A percentile compares a stretch with the other conserved stretches of the same genome.
phyloP scores from a whole-genome alignment of 2,329 filamentous ascomycete genomes.

The Rutstroemia sp. region DNA sequence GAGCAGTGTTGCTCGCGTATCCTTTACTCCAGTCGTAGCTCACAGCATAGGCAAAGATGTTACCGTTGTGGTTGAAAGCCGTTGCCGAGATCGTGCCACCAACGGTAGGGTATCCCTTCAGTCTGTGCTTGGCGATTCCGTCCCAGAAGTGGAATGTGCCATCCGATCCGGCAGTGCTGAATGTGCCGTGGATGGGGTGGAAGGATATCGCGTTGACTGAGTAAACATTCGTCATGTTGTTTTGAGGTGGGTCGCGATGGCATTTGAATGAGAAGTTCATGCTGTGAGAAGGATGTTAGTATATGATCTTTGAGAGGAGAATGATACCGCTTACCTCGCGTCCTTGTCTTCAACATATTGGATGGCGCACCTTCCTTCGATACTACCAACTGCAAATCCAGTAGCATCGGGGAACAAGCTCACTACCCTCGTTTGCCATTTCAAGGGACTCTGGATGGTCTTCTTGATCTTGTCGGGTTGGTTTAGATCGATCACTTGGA shows the following conservation, averaged over 20 bases:
- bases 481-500: slow-evolving; percentile 88
- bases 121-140: slow-evolving; percentile 79
- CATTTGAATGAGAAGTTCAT: slow-evolving; percentile 99
- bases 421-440: slow-evolving; percentile 95
- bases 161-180: slow-evolving; percentile 90
- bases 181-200: slow-evolving; percentile 95
- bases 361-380: slow-evolving; percentile 94
- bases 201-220: slow-evolving; percentile 96
- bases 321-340: slow-evolving; percentile 44
- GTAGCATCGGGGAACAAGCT: slow-evolving; percentile 89
- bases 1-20: slow-evolving; percentile 73
- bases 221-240: slow-evolving; percentile 81
- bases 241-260: slow-evolving; percentile 73
- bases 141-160: slow-evolving; percentile 98
- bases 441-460: slow-evolving; percentile 88
- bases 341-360: slow-evolving; percentile 98
- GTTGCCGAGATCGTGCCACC: slow-evolving; percentile 85
- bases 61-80: slow-evolving; percentile 82
- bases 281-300: slow-evolving; percentile 32
- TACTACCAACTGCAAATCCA: slow-evolving; percentile 91
- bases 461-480: slow-evolving; percentile 92
- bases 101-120: slow-evolving; percentile 81
- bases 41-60: slow-evolving; percentile 80
- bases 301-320: background rate
- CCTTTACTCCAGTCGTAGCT: slow-evolving; percentile 99